phyloP scores from a whole-genome alignment of 75 land plant species.

The Cryptomeria japonica region DNA sequence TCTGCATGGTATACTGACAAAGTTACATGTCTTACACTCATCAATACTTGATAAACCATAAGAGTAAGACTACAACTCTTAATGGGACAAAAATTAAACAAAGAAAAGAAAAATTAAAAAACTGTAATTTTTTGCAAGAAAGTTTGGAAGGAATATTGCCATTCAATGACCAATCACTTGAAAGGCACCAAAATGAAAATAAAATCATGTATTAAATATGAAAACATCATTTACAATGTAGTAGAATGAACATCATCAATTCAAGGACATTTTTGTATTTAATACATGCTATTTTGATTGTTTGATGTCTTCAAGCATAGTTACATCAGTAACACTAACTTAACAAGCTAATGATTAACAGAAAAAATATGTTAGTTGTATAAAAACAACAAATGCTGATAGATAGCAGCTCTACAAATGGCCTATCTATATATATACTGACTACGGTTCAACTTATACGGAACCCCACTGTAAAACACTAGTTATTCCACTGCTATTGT shows the following conservation, averaged over 20 bases:
- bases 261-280: not conserved
- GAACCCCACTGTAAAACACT: no score
- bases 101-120: not conserved
- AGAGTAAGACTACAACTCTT: not conserved
- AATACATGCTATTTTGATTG: not conserved
- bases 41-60: not conserved
- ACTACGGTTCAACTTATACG: no score
- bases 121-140: not conserved
- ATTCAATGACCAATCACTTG: not conserved
- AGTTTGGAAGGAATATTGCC: not conserved
- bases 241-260: not conserved
- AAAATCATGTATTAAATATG: not conserved
- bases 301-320: not conserved
- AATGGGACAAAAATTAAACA: not conserved
- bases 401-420: not conserved
- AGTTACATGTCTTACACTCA: not conserved
- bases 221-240: not conserved
- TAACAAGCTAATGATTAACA: not conserved
- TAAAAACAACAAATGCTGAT: not conserved
- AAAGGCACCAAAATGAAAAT: not conserved
- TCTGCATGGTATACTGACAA: not conserved
- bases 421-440: no score
- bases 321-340: not conserved
- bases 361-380: not conserved
- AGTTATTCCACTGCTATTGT: no score